A percentile compares a stretch with the other conserved stretches of the same genome.
phyloP scores from a whole-genome alignment of 208 protist species.

The Angomonas deanei region DNA sequence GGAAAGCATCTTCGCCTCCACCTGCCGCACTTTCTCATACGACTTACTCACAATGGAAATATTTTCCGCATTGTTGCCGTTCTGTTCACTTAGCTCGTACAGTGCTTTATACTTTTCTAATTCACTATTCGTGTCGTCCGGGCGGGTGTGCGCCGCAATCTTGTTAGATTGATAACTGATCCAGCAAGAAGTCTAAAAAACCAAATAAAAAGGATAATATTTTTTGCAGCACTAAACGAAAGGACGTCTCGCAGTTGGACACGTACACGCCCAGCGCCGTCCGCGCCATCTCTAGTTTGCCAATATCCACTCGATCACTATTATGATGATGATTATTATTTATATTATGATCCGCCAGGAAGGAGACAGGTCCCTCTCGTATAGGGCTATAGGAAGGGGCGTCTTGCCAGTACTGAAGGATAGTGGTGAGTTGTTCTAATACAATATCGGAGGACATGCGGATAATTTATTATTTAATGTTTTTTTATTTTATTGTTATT shows the following conservation, averaged over 20 bases:
- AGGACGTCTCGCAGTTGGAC: slow-evolving; percentile 59
- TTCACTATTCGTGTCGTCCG: background rate
- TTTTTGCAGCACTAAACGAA: slow-evolving; percentile 56
- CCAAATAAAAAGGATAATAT: slow-evolving; percentile 72
- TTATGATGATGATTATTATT: background rate
- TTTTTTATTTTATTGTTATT: background rate
- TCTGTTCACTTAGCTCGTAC: background rate
- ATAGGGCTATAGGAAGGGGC: background rate
- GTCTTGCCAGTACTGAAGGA: background rate
- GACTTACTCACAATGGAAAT: slow-evolving; percentile 41
- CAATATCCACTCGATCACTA: background rate
- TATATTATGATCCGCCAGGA: background rate
- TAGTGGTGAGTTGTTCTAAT: background rate
- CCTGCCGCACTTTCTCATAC: slow-evolving; percentile 59
- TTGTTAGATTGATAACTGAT: background rate
- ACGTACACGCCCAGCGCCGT: slow-evolving; percentile 73
- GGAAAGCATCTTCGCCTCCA: slow-evolving; percentile 64
- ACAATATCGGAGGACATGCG: too few species aligned
- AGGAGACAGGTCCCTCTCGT: background rate
- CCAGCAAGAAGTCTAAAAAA: slow-evolving; percentile 51
- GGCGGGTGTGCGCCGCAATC: background rate
- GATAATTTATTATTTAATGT: background rate
- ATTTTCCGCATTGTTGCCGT: slow-evolving; percentile 16
- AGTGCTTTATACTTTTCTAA: background rate
- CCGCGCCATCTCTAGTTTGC: slow-evolving; percentile 51